Evolutionary conservation across 2,329 filamentous ascomycete species (phyloP), one percentile per base, ranked within the genome.

Genomic region (Dactylellina sp.): DNA sequence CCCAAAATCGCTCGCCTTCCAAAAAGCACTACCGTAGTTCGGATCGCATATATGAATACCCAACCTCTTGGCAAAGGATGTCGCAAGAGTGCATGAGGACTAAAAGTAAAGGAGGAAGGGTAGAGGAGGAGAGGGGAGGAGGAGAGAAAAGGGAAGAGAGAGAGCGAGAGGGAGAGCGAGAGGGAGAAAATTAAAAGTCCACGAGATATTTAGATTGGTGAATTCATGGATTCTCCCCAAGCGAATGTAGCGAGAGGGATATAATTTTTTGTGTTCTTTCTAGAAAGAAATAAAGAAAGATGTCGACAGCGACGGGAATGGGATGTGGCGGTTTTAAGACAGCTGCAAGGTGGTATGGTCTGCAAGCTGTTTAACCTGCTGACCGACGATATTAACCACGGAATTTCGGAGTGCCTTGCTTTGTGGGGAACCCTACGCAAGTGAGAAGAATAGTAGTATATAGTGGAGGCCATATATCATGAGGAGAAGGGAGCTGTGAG

Each of bases 321-420:
- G 28, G 59, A 72, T 64, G 61, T 72, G 68, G 53, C 53, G 65
- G 68, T 72, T 65, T 72, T 72, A 72, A 72, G 68, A 56, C 53
- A 60, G 52, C 53, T 72, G 68, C 61, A 72, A 60, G 68, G 53
- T 65, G 55, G 55, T 56, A 60, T 65, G 55, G 55, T 56, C 53
- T 65, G 68, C 62, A 60, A 32, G 62, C 37, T 47, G 37, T 64
- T 72, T 72, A 65, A 72, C 61, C 68, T 72, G 60, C 60, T 72
- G 68, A 65, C 68, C 61, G 60, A 55, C 55, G 40, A 72, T 64
- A 72, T 72, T 72, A 72, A 60, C 68, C 68, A 72, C 68, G 68
- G 68, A 46, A 72, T 65, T 72, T 64, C 66, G 57, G 62, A 50
- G 24, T 57, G 63, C 49, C 66, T 57, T 50, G 66, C 57, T 65